These are phyloP conservation scores for Rosa multiflora DNA, from an alignment of 306 rosid genomes.

Conservation along the genomic window DNA sequence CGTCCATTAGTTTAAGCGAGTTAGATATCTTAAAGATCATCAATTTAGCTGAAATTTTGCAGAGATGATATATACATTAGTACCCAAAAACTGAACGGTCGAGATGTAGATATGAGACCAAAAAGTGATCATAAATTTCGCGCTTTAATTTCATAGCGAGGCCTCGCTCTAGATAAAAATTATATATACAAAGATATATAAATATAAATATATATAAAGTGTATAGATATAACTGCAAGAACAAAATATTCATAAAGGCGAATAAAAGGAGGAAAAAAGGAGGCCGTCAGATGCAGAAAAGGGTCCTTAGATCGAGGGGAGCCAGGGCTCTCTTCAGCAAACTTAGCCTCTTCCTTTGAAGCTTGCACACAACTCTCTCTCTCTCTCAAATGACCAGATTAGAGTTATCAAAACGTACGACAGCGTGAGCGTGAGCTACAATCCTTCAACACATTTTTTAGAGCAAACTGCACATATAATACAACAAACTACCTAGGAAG, in stretches of 20 bases:
- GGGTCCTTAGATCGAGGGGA: conserved; percentile 5
- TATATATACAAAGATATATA: too few species aligned
- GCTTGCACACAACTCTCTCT: not conserved
- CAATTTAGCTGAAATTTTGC: too few species aligned
- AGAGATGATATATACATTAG: too few species aligned
- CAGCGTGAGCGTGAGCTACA: conserved; percentile 38
- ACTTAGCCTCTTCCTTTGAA: conserved; percentile 32
- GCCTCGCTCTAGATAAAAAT: too few species aligned
- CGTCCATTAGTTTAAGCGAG: too few species aligned
- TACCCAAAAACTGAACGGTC: too few species aligned
- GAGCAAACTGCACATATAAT: not conserved
- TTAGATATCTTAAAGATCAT: too few species aligned
- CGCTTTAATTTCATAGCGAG: too few species aligned
- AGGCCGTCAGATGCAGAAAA: not conserved
- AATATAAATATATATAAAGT: not conserved
- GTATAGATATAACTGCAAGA: conserved; percentile 11
- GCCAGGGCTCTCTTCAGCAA: conserved; percentile 10
- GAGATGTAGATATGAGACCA: too few species aligned
- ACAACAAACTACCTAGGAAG: not conserved
- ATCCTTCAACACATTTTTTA: conserved; percentile 19
- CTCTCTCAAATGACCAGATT: conserved; percentile 15
- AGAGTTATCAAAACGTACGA: not conserved
- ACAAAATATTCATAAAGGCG: not conserved
- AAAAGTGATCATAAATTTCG: too few species aligned
- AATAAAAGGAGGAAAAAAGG: conserved; percentile 1